A percentile compares a stretch with the other conserved stretches of the same genome.
Conservation (phyloP, 768 basidiomycete genomes). For the Leccinellum albellum region DNA sequence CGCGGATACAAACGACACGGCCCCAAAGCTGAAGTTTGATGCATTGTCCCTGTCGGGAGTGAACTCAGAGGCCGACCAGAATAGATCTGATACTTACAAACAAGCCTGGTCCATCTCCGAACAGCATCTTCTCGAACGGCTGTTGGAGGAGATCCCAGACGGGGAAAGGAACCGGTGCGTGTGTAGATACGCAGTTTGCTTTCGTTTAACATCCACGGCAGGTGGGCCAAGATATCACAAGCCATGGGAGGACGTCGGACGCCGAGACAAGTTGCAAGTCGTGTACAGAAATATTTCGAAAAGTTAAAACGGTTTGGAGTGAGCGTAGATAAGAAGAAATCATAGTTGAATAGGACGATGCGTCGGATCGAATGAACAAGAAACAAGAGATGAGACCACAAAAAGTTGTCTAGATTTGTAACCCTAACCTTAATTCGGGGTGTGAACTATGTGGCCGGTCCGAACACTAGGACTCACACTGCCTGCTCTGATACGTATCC, state of each 20-base stretch:
- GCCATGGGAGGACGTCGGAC: constrained; percentile 79
- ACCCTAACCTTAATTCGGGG: constrained; percentile 25
- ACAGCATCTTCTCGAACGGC: constrained; percentile 70
- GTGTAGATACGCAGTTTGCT: not conserved
- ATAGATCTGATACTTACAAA: constrained; percentile 66
- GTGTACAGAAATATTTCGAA: constrained; percentile 85
- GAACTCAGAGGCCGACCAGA: constrained; percentile 24
- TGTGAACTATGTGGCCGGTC: constrained; percentile 4
- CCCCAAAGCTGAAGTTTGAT: constrained; percentile 16
- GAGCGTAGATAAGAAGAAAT: constrained; percentile 33
- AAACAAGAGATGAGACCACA: not conserved
- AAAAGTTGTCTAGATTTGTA: not conserved
- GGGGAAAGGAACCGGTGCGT: constrained; percentile 70
- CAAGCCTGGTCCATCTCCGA: constrained; percentile 74
- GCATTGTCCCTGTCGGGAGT: constrained; percentile 12
- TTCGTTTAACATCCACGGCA: constrained; percentile 25
- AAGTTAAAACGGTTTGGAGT: constrained; percentile 76
- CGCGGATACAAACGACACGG: constrained; percentile 13
- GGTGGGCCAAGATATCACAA: constrained; percentile 77
- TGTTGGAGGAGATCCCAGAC: constrained; percentile 73
- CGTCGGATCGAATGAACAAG: not conserved
- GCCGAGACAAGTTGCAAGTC: constrained; percentile 81
- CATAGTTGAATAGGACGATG: constrained; percentile 4
- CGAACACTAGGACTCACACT: not conserved
- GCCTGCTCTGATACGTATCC: no score